These are phyloP conservation scores for Hemileccinum impolitum DNA, from an alignment of 768 basidiomycete species.

Conservation along the genomic window DNA sequence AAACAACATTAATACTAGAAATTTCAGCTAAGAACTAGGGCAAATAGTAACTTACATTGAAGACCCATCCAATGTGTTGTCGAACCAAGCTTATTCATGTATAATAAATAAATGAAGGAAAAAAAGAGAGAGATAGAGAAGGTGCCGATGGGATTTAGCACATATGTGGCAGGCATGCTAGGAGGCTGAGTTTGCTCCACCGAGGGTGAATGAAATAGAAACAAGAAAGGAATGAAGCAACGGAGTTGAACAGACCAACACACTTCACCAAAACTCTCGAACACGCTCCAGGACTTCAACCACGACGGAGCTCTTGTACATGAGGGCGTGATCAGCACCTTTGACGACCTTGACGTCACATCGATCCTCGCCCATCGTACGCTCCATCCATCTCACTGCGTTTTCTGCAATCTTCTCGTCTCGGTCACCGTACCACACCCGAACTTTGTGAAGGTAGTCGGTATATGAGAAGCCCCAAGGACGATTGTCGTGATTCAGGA, in stretches of 20 bases:
- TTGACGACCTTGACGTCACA: conserved; percentile 81
- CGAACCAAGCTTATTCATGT: conserved; percentile 15
- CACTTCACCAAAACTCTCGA: conserved; percentile 49
- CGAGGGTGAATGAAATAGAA: conserved; percentile 6
- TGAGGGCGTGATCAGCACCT: conserved; percentile 88
- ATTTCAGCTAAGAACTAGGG: conserved; percentile 22
- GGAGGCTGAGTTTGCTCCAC: conserved; percentile 15
- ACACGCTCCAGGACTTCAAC: conserved; percentile 79
- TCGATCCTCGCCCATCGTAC: conserved; percentile 67
- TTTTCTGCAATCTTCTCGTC: conserved; percentile 94
- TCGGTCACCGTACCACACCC: conserved; percentile 89
- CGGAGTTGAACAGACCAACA: conserved; percentile 6
- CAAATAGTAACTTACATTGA: conserved; percentile 28
- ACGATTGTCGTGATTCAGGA: conserved; percentile 84
- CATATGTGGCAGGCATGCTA: background rate
- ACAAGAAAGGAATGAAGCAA: conserved; percentile 18
- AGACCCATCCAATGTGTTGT: conserved; percentile 24
- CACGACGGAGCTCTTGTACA: conserved; percentile 88
- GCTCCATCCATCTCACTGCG: conserved; percentile 91
- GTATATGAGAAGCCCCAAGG: conserved; percentile 90
- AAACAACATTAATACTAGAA: conserved; percentile 31
- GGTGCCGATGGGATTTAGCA: conserved; percentile 7
- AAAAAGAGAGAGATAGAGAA: conserved; percentile 4
- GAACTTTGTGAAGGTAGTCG: conserved; percentile 70
- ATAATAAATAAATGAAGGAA: conserved; percentile 21